These are phyloP conservation scores for Flaveria ramosissima DNA, from an alignment of 129 eudicot genomes.

Conservation along the genomic window DNA sequence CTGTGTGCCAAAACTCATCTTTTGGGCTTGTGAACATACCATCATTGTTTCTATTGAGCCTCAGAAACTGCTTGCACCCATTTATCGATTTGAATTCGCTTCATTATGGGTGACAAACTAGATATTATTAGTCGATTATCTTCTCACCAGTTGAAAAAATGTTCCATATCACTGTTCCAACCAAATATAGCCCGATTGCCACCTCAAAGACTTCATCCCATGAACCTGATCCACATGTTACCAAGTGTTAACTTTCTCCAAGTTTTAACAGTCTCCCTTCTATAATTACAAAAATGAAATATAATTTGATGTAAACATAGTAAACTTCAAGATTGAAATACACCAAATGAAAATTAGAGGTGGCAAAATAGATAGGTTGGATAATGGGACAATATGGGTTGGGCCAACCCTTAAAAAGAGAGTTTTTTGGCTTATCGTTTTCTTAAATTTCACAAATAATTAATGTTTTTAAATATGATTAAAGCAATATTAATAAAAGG, in stretches of 20 bases:
- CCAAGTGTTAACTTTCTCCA: slow-evolving; percentile 21
- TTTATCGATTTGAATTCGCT: slow-evolving; percentile 17
- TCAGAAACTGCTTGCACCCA: slow-evolving; percentile 24
- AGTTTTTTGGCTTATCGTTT: not conserved
- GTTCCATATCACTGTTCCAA: slow-evolving; percentile 92
- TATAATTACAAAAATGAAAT: not conserved
- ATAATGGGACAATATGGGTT: too few relatives aligned
- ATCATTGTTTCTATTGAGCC: slow-evolving; percentile 25
- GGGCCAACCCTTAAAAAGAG: not conserved
- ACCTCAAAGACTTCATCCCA: slow-evolving; percentile 95
- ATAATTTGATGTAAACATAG: not conserved
- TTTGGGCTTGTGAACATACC: slow-evolving; percentile 10
- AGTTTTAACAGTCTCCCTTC: not conserved
- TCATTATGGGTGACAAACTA: slow-evolving; percentile 23
- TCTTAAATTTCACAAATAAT: not conserved
- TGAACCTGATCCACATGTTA: slow-evolving; percentile 60
- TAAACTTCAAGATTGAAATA: not conserved
- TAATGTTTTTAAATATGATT: not conserved
- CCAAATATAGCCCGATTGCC: slow-evolving; percentile 83
- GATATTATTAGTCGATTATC: slow-evolving; percentile 52
- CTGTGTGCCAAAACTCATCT: slow-evolving; percentile 23
- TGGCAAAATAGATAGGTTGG: not conserved
- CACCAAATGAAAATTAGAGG: not conserved
- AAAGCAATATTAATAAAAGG: not conserved
- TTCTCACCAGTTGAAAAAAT: slow-evolving; percentile 91